Evolutionary conservation across 306 rosid genomes (phyloP).

Genomic region (Senna tora): DNA sequence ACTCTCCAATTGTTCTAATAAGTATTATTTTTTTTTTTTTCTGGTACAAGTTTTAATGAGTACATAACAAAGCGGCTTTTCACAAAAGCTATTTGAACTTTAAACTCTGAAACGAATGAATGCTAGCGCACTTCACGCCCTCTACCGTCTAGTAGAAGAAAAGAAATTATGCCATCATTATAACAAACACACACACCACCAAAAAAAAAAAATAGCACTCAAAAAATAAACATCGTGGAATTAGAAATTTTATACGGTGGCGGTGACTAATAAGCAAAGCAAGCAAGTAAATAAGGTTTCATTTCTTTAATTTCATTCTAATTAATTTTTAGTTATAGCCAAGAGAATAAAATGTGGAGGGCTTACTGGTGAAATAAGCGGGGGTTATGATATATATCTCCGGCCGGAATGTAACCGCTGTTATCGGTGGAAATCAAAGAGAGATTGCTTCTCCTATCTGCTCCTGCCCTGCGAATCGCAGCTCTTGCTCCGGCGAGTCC

Average conservation of each 20-base stretch:
- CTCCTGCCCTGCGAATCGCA: constrained; percentile 35
- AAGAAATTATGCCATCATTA: constrained; percentile 23
- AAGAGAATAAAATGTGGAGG: background rate
- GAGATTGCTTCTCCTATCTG: constrained; percentile 13
- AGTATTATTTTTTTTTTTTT: background rate
- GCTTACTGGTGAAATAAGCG: constrained; percentile 48
- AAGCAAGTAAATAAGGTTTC: constrained; percentile 11
- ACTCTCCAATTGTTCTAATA: background rate
- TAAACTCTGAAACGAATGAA: constrained; percentile 32
- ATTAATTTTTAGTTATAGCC: background rate
- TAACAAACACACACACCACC: no score
- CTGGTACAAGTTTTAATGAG: constrained; percentile 1
- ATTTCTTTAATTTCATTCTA: background rate
- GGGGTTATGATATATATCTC: constrained; percentile 43
- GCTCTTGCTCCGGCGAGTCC: constrained; percentile 46
- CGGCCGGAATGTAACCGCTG: constrained; percentile 29
- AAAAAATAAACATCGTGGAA: constrained; percentile 10
- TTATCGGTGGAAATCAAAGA: background rate
- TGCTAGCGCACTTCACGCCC: constrained; percentile 35
- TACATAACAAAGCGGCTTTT: constrained; percentile 27
- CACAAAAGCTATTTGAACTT: constrained; percentile 2
- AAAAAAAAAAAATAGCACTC: background rate
- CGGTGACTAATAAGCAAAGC: constrained; percentile 38
- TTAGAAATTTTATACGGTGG: background rate
- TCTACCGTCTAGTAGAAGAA: constrained; percentile 38